A percentile compares a stretch with the other conserved stretches of the same genome.
Conservation (phyloP, 768 basidiomycete species). For the Lepiota venenata region DNA sequence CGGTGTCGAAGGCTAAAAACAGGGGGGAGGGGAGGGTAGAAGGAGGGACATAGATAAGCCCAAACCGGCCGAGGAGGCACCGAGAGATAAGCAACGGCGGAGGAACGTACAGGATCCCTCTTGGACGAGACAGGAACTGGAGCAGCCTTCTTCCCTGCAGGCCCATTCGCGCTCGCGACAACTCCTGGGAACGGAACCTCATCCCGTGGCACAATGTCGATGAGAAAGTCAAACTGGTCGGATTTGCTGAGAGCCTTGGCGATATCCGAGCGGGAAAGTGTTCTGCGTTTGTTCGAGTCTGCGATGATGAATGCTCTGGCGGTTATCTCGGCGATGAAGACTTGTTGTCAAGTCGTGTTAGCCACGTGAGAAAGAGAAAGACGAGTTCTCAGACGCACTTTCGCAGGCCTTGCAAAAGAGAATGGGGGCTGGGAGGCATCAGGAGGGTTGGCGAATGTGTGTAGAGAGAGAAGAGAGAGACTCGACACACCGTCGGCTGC, state of each 20-base stretch:
- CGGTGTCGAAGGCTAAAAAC: neutral
- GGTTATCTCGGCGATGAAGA: conserved; percentile 97
- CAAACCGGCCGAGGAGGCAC: too few species aligned
- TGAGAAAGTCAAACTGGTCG: conserved; percentile 97
- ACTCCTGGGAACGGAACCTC: conserved; percentile 42
- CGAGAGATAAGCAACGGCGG: neutral
- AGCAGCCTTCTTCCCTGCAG: conserved; percentile 9
- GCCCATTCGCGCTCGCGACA: conserved; percentile 7
- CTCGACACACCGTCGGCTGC: conserved; percentile 81
- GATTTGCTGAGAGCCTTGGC: conserved; percentile 89
- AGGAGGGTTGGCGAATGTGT: conserved; percentile 10
- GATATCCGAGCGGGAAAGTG: conserved; percentile 90
- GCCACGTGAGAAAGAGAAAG: neutral
- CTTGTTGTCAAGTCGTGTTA: conserved; percentile 34
- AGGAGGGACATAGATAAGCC: too few species aligned
- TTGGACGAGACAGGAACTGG: conserved; percentile 4
- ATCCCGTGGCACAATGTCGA: conserved; percentile 92
- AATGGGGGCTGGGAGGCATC: conserved; percentile 65
- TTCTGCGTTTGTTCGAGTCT: conserved; percentile 95
- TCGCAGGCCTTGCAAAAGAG: conserved; percentile 98
- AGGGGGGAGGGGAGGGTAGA: too few species aligned
- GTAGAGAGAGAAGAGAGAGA: too few species aligned
- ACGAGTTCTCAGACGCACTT: conserved; percentile 60
- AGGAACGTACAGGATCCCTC: conserved; percentile 5
- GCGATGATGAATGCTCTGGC: conserved; percentile 94